Evolutionary conservation across 1,284 basidiomycete species (phyloP), one percentile per base, ranked within the genome.

Genomic region (Vanrija sp.): DNA sequence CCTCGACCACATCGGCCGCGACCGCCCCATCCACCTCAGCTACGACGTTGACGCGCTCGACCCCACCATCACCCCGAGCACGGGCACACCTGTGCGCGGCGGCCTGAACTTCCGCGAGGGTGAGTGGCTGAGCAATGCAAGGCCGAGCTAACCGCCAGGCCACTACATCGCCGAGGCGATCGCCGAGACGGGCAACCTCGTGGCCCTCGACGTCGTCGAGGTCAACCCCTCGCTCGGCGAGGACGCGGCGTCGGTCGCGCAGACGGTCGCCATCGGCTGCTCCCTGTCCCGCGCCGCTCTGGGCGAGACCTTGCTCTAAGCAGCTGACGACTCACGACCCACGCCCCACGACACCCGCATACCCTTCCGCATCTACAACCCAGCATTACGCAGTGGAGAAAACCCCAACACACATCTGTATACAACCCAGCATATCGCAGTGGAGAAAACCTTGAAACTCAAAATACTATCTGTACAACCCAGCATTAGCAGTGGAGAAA

Each of bases 11-110:
- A 86, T 98, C 66, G 97, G 96, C 77, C 89, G 90, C 16, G 82
- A 87, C 60, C 79, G 83, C 41, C 96, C 96, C 16, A 89, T 98
- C 62, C 96, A 99, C 78, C 78, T 99, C 56, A 91, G 87, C 72
- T 98, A 98, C 72, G 95, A 98, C 73, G 93, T 98, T 35, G 96
- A 98, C 70, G 92, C 91, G 14, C 77, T 93, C 51, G 95, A 98
- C 76, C 94, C 94, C 3, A 84, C 82, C 20, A 94, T 98, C 43
- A 94, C 96, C 20, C 95, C 94, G 2, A 90, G 88, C 56, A 75
- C 75, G 18, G 73, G 76, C 37, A 77, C 76, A 15, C 76, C 76
- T n/a, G 88, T 95, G 16, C 88, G 95, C 63, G 96, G 96, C 12
- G 96, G 96, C 14, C 78, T 99, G 57, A 95, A 89, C 15, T 99